phyloP scores from a whole-genome alignment of 2,329 filamentous ascomycete species.

The Trichophyton rubrum region DNA sequence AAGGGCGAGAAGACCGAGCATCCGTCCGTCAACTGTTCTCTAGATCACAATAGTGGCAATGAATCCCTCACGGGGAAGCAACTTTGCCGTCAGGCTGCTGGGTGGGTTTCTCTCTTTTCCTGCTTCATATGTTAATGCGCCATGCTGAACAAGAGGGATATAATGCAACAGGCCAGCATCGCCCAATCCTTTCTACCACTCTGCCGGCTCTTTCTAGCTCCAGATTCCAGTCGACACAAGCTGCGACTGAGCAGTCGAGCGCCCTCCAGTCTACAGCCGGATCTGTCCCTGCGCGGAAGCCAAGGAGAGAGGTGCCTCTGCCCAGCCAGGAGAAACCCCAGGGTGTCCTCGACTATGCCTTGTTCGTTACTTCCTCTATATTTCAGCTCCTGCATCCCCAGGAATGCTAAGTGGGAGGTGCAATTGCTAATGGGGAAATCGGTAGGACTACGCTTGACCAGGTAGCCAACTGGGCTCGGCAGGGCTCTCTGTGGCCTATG shows the following conservation, averaged over 20 bases:
- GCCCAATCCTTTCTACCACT: conserved; percentile 3
- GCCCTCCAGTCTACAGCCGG: conserved; percentile 1
- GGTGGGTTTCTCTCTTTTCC: not conserved
- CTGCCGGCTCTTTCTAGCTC: not conserved
- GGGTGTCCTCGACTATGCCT: conserved; percentile 41
- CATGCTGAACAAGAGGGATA: not conserved
- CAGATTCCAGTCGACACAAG: conserved; percentile 3
- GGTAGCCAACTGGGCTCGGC: conserved; percentile 76
- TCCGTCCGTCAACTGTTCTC: not conserved
- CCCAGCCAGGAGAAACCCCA: conserved; percentile 40
- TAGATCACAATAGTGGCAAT: not conserved
- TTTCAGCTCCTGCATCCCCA: not conserved
- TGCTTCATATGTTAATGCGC: not conserved
- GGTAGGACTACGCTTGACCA: conserved; percentile 46
- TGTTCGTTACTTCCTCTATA: conserved; percentile 23
- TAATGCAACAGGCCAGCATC: not conserved
- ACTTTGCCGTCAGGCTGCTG: conserved; percentile 3
- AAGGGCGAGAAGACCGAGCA: not conserved
- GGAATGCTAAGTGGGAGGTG: not conserved
- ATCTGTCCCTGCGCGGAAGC: conserved; percentile 24
- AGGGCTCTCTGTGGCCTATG: conserved; percentile 83
- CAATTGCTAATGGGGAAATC: not conserved
- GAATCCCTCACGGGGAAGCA: conserved; percentile 2
- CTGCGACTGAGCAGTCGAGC: not conserved
- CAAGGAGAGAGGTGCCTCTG: conserved; percentile 36